Evolutionary conservation across 345 rosid genomes (phyloP), one percentile per base, ranked within the genome.

Genomic region (Draba incana): DNA sequence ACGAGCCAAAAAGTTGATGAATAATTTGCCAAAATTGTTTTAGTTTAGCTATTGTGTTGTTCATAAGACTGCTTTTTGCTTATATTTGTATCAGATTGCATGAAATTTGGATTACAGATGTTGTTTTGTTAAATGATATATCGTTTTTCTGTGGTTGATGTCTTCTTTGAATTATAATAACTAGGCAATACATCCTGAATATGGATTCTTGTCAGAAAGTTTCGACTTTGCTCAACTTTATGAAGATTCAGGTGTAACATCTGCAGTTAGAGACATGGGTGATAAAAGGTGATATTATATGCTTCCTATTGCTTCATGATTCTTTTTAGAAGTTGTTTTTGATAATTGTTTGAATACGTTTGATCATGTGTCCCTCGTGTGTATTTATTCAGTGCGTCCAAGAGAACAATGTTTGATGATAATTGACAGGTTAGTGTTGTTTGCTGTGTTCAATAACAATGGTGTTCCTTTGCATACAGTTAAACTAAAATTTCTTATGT

Each of bases 201-300:
- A 90, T 62, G 97, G 97, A 11, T 93, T 93, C 83, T 76, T 90
- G 70, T 93, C 96, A 6, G 97, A 93, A 79, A 87, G 94, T 75
- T 79, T 90, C 3, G 85, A 85, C 16, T 93, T 93, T 74, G 92
- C 97, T 43, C 80, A 81, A 64, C 94, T 90, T 42, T 89, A 93
- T 75, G 90, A 84, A 77, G 92, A 88, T 42, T 84, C 83, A 53
- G 92, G 89, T 46, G 76, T 93, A 63, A 72, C 78, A n/a, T 88
- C 94, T 69, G 98, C 98, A n/a, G 90, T 90, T 15, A 76, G 87
- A 68, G 94, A 93, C 64, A 90, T 93, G 98, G 98, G 97, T 54
- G 98, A 93, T 67, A 93, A 93, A 82, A 93, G 98, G 98, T 90
- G 68, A 39, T 28, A 1, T 58, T 2, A 10, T 28, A 10, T 23